Conservation (phyloP, 2,329 filamentous ascomycete genomes). For the Drechslerella stenobrocha region DNA sequence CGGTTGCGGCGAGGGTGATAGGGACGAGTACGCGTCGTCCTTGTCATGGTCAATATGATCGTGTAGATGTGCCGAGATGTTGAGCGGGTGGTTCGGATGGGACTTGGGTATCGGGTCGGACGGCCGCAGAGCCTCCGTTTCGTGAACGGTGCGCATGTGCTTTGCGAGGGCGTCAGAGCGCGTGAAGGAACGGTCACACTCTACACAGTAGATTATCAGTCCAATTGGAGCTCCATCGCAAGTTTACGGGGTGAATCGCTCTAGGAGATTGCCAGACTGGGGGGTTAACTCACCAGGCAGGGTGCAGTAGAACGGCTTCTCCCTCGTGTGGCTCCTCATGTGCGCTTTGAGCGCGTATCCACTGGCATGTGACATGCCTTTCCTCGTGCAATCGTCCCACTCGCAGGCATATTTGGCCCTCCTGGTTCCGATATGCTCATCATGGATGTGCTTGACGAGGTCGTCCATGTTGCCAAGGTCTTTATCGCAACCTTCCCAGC, state of each 20-base stretch:
- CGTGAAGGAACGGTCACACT: slow-evolving; percentile 96
- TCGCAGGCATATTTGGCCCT: slow-evolving; percentile 99
- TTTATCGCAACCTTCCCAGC: slow-evolving; percentile 73
- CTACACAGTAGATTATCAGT: slow-evolving; percentile 58
- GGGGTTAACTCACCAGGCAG: slow-evolving; percentile 70
- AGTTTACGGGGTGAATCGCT: too few species aligned
- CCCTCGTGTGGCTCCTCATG: slow-evolving; percentile 95
- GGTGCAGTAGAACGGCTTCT: slow-evolving; percentile 98
- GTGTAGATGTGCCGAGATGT: slow-evolving; percentile 55
- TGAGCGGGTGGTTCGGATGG: slow-evolving; percentile 58
- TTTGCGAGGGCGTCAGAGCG: slow-evolving; percentile 93
- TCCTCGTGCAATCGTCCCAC: slow-evolving; percentile 86
- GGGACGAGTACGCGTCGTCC: slow-evolving; percentile 38
- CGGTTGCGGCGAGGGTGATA: slow-evolving; percentile 23
- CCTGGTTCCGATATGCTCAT: slow-evolving; percentile 87
- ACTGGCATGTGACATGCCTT: slow-evolving; percentile 88
- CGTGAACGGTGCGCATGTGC: slow-evolving; percentile 98
- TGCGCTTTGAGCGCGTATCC: slow-evolving; percentile 95
- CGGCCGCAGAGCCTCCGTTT: slow-evolving; percentile 88
- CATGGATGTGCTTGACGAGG: slow-evolving; percentile 81
- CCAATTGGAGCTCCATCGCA: not conserved
- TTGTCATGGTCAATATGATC: slow-evolving; percentile 51
- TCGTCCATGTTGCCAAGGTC: slow-evolving; percentile 79
- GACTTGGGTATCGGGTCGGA: slow-evolving; percentile 74
- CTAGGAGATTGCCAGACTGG: too few species aligned